phyloP scores from a whole-genome alignment of 306 rosid genomes.

The Urtica urens region DNA sequence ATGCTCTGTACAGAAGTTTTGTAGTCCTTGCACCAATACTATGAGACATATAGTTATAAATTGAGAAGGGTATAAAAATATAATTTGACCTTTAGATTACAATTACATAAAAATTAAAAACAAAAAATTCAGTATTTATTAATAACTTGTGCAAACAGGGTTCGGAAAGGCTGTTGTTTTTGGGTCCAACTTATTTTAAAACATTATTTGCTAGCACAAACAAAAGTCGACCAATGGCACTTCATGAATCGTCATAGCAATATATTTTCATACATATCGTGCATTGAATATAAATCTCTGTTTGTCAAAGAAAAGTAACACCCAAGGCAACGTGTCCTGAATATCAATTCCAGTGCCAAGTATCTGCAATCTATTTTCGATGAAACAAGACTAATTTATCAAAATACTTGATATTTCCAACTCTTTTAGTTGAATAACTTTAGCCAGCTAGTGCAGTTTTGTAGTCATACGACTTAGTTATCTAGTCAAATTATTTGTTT shows the following conservation, averaged over 20 bases:
- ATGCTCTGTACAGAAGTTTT: conserved; percentile 82
- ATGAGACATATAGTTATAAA: not conserved
- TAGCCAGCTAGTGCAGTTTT: too few relatives aligned
- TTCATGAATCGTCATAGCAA: not conserved
- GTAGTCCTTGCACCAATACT: conserved; percentile 48
- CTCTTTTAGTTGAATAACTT: too few relatives aligned
- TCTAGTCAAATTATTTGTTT: too few relatives aligned
- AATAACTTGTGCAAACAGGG: too few relatives aligned
- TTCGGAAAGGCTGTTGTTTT: too few relatives aligned
- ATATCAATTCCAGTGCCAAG: conserved; percentile 92
- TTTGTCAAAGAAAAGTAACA: conserved; percentile 78
- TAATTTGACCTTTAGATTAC: too few relatives aligned
- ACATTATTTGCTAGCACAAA: too few relatives aligned
- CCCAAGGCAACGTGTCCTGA: conserved; percentile 79
- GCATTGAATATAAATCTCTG: conserved; percentile 82
- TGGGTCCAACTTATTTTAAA: too few relatives aligned
- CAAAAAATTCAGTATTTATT: not conserved
- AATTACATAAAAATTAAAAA: too few relatives aligned
- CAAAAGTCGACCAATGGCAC: not conserved
- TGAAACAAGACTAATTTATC: too few relatives aligned
- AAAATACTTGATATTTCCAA: too few relatives aligned
- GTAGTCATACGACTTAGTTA: too few relatives aligned
- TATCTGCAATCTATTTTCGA: conserved; percentile 38
- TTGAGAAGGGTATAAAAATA: not conserved
- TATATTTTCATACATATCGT: conserved; percentile 47